Evolutionary conservation across 2,329 filamentous ascomycete genomes (phyloP), one percentile per base, ranked within the genome.

Genomic region (Elsinoe necatrix): DNA sequence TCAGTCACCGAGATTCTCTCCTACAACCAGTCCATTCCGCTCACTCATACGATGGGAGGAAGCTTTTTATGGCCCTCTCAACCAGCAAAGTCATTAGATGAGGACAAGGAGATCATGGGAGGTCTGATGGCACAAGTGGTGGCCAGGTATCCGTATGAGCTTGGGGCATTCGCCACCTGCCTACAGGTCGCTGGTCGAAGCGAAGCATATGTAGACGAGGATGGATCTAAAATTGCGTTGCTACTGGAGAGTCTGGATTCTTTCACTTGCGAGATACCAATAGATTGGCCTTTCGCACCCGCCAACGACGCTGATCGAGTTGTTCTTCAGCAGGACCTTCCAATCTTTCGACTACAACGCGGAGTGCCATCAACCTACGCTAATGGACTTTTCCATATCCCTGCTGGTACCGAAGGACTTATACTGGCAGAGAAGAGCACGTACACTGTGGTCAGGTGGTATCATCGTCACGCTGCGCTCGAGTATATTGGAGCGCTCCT

Each of bases 301-400:
- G 83, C 86, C 37, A 83, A 87, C 55, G 91, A 96, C 70, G 89
- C 95, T 61, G 87, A 93, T 58, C 82, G 82, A 16, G 87, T 96
- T 59, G 78, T 81, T 59, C 79, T 96, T 3, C 70, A 29, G 67
- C 72, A 6, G 67, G 72, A 14, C 72, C 74, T 39, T 73, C 48
- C 48, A 6, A 39, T 52, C 14, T 37, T 52, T n/a, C 11, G 31
- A 5, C 25, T 52, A 6, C 25, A 39, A 18, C 48, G 48, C 20
- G 48, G 48, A 12, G 31, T 25, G 18, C 48, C 48, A 2, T 79
- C 42, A 75, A 80, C 45, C 14, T 48, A 50, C 41, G 21, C 57
- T 6, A 42, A 51, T n/a, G 21, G 23, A 8, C 35, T 39, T 1
- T 55, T 31, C 18, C 25, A 34, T 7, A 82, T 91, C 60, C 81